phyloP scores from a whole-genome alignment of 257 asterid genomes.

The Gardenia jasminoides region DNA sequence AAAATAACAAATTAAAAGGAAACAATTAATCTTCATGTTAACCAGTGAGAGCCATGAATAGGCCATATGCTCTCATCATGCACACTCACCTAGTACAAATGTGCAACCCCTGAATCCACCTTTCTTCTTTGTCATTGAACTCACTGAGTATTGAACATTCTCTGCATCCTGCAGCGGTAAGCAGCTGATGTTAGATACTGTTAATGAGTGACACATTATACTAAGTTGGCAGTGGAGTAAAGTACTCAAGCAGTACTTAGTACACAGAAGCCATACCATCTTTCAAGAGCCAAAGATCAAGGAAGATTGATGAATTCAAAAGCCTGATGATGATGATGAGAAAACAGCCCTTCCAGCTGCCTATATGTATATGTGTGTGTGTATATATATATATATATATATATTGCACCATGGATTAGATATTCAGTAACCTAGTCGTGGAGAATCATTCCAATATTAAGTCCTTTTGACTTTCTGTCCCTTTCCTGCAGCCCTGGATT shows the following conservation, averaged over 20 bases:
- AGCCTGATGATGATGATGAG: background rate
- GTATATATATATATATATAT: too few species aligned
- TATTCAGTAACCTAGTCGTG: background rate
- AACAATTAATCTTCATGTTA: too few species aligned
- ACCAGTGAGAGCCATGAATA: too few species aligned
- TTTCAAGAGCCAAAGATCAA: background rate
- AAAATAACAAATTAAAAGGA: background rate
- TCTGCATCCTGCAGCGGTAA: conserved; percentile 3
- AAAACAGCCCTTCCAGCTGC: background rate
- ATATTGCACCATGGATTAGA: background rate
- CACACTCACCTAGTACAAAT: conserved; percentile 12
- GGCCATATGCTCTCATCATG: too few species aligned
- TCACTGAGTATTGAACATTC: background rate
- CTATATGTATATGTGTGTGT: background rate
- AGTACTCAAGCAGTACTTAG: background rate
- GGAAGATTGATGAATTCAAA: background rate
- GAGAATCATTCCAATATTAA: background rate
- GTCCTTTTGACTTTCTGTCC: background rate
- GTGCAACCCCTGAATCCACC: conserved; percentile 16
- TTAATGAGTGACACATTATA: background rate
- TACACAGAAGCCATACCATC: background rate
- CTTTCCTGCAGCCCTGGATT: background rate
- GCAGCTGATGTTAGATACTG: background rate
- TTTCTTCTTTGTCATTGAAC: conserved; percentile 1
- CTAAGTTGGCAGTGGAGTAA: background rate